phyloP scores from a whole-genome alignment of 1,284 basidiomycete genomes.

The Microbotryum lychnidis-dioicae region DNA sequence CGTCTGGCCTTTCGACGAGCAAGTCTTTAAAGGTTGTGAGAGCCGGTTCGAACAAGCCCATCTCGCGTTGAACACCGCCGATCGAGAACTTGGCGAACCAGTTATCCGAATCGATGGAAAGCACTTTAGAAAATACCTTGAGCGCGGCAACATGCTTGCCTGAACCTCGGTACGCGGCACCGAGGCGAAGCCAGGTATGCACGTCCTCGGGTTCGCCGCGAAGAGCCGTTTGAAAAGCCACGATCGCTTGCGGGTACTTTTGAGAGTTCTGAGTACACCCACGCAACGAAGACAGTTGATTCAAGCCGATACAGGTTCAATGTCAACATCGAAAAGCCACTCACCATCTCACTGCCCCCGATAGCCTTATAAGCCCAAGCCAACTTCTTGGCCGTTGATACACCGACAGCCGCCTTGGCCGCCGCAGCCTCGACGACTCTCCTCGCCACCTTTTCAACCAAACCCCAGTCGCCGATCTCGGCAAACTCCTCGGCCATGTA shows the following conservation, averaged over 20 bases:
- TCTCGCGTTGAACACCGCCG: slow-evolving; percentile 73
- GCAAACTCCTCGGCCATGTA: slow-evolving; percentile 83
- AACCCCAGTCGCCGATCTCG: slow-evolving; percentile 87
- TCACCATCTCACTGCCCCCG: slow-evolving; percentile 82
- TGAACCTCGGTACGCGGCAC: slow-evolving; percentile 81
- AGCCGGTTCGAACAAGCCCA: slow-evolving; percentile 67
- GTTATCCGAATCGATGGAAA: slow-evolving; percentile 57
- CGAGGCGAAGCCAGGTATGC: slow-evolving; percentile 77
- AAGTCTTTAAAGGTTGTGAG: slow-evolving; percentile 60
- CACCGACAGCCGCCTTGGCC: slow-evolving; percentile 27
- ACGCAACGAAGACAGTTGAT: neutral
- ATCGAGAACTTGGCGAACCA: slow-evolving; percentile 83
- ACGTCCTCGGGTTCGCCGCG: slow-evolving; percentile 71
- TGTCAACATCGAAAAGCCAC: slow-evolving; percentile 34
- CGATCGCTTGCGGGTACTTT: slow-evolving; percentile 68
- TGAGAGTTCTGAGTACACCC: slow-evolving; percentile 53
- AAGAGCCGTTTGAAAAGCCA: slow-evolving; percentile 79
- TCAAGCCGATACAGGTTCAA: too few relatives aligned
- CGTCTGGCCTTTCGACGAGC: slow-evolving; percentile 50
- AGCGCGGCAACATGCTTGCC: slow-evolving; percentile 83
- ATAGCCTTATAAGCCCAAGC: slow-evolving; percentile 99
- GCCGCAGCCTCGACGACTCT: slow-evolving; percentile 63
- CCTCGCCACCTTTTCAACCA: slow-evolving; percentile 85
- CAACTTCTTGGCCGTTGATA: slow-evolving; percentile 57
- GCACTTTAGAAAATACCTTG: slow-evolving; percentile 72